Conservation (phyloP, 164 flowering plant genomes). For the Tetracentron sinense region DNA sequence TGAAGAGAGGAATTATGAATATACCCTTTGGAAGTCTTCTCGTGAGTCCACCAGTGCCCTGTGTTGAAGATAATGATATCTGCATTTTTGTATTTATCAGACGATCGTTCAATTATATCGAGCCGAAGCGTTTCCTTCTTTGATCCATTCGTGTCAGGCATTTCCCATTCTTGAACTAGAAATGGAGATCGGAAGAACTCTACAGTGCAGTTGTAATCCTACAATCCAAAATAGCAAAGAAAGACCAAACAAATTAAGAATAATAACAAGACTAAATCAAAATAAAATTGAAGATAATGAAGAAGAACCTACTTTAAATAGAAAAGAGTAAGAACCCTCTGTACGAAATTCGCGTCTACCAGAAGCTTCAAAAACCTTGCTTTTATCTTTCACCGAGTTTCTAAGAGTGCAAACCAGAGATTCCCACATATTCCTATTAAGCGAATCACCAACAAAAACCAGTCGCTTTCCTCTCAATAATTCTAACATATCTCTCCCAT, state of each 20-base stretch:
- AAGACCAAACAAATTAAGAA: neutral
- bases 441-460: constrained; percentile 49
- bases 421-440: constrained; percentile 63
- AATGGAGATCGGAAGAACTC: constrained; percentile 44
- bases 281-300: neutral
- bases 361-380: constrained; percentile 37
- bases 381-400: constrained; percentile 27
- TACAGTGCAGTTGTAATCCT: constrained; percentile 45
- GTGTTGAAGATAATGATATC: constrained; percentile 53
- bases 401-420: constrained; percentile 47
- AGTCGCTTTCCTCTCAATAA: constrained; percentile 42
- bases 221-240: neutral
- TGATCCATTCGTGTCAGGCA: constrained; percentile 29
- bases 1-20: neutral
- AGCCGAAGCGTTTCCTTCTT: constrained; percentile 49
- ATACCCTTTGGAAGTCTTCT: constrained; percentile 51
- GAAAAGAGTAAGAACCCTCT: constrained; percentile 33
- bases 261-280: neutral
- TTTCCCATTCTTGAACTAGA: constrained; percentile 51
- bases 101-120: constrained; percentile 31
- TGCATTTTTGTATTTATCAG: constrained; percentile 34
- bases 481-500: constrained; percentile 34
- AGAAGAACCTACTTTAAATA: constrained; percentile 24
- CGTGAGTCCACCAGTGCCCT: constrained; percentile 70
- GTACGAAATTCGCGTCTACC: constrained; percentile 32